Percentiles rank a stretch among this genome's conserved stretches.
These are phyloP conservation scores for Aspergillus sp. DNA, from an alignment of 2,329 filamentous ascomycete genomes.

Conservation along the genomic window DNA sequence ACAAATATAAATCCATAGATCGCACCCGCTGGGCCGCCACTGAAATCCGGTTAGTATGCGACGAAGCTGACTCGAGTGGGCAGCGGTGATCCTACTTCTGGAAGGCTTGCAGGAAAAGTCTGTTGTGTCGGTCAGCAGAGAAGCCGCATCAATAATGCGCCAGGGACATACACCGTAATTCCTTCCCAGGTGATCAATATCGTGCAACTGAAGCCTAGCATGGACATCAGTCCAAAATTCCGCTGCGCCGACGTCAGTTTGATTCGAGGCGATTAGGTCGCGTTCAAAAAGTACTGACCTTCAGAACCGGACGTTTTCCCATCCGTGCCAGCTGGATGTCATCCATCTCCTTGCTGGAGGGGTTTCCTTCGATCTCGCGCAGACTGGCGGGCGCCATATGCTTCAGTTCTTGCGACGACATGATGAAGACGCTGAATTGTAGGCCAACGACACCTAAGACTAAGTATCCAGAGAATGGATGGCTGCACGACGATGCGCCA, in stretches of 20 bases:
- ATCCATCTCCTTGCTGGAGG: conserved; percentile 31
- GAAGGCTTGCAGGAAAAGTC: conserved; percentile 20
- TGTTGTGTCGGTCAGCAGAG: neutral
- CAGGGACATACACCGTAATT: conserved; percentile 32
- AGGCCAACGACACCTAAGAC: neutral
- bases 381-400: conserved; percentile 9
- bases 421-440: neutral
- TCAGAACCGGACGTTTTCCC: conserved; percentile 52
- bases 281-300: conserved; percentile 22
- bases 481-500: neutral
- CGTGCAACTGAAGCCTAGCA: conserved; percentile 42
- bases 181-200: conserved; percentile 44
- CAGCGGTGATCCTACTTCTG: conserved; percentile 16
- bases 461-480: neutral
- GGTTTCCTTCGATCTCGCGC: conserved; percentile 13
- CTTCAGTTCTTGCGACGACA: conserved; percentile 11
- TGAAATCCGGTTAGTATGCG: conserved; percentile 10
- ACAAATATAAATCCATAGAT: conserved; percentile 35
- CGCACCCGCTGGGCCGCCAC: conserved; percentile 34
- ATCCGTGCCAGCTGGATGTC: conserved; percentile 49
- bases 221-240: conserved; percentile 42
- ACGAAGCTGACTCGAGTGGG: neutral
- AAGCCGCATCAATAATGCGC: neutral
- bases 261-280: neutral
- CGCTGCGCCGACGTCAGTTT: conserved; percentile 24